A percentile compares a stretch with the other conserved stretches of the same genome.
Evolutionary conservation across 1,284 basidiomycete genomes (phyloP).

Genomic region (Phylloporus sp.): DNA sequence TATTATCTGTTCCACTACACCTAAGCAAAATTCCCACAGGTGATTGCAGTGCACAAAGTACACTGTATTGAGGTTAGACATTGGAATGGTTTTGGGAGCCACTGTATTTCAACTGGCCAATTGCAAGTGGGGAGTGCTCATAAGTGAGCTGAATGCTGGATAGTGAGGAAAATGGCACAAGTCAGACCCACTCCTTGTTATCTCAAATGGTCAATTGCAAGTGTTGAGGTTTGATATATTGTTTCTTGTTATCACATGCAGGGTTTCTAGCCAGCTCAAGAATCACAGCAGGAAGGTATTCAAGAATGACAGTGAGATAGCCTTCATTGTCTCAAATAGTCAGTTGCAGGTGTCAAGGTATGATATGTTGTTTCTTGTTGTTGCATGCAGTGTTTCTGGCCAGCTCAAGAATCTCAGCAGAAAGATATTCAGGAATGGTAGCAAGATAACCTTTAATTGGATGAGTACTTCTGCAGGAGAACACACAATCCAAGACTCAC

Average conservation of each 20-base stretch:
- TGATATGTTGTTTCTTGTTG: constrained; percentile 89
- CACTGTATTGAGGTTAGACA: no score
- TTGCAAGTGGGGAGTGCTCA: no score
- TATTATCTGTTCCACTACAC: no score
- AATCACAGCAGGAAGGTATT: constrained; percentile 77
- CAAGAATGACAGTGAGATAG: constrained; percentile 78
- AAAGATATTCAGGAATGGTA: constrained; percentile 82
- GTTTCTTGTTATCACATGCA: constrained; percentile 72
- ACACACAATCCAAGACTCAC: constrained; percentile 43
- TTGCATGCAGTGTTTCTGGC: constrained; percentile 86
- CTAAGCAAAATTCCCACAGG: no score
- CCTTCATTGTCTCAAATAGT: constrained; percentile 90
- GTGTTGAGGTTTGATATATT: constrained; percentile 89
- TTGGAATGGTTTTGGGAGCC: no score
- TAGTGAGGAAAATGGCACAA: no score
- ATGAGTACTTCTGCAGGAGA: neutral
- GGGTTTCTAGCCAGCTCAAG: constrained; percentile 79
- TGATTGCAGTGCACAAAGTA: no score
- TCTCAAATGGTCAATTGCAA: constrained; percentile 89
- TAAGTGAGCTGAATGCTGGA: no score
- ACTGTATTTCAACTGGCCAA: no score
- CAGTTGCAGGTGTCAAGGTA: constrained; percentile 87
- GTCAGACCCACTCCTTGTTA: constrained; percentile 77
- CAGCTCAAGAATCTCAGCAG: constrained; percentile 89
- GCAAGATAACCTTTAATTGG: constrained; percentile 71